Evolutionary conservation across 2,329 filamentous ascomycete species (phyloP).

Genomic region (Neofusicoccum ribis): DNA sequence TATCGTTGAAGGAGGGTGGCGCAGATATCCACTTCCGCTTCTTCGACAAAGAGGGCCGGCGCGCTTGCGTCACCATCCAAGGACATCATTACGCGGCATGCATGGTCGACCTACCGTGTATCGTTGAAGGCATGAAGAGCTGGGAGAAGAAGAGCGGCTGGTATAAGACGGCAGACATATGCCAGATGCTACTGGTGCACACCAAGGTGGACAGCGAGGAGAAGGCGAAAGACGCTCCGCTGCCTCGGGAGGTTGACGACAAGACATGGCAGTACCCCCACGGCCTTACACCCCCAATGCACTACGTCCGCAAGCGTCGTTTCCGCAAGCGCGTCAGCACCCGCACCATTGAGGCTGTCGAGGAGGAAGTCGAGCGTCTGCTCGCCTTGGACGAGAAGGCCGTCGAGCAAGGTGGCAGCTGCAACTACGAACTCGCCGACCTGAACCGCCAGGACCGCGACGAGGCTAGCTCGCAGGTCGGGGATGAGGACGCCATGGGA

Average conservation of each 20-base stretch:
- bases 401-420: slow-evolving; percentile 56
- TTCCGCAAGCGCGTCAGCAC: slow-evolving; percentile 82
- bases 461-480: slow-evolving; percentile 14
- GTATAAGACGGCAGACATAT: slow-evolving; percentile 86
- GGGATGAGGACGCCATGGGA: slow-evolving; percentile 35
- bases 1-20: slow-evolving; percentile 63
- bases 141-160: slow-evolving; percentile 82
- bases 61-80: slow-evolving; percentile 71
- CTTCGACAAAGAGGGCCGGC: slow-evolving; percentile 69
- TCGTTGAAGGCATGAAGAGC: slow-evolving; percentile 88
- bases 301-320: slow-evolving; percentile 76
- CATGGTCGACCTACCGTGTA: slow-evolving; percentile 80
- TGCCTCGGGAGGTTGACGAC: slow-evolving; percentile 72
- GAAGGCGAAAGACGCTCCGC: slow-evolving; percentile 51
- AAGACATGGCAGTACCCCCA: slow-evolving; percentile 74
- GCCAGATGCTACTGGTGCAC: slow-evolving; percentile 83
- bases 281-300: slow-evolving; percentile 84
- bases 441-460: slow-evolving; percentile 28
- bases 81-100: slow-evolving; percentile 73
- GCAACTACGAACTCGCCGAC: slow-evolving; percentile 58
- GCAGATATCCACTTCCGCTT: slow-evolving; percentile 81
- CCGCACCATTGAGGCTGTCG: slow-evolving; percentile 81
- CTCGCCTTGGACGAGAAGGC: slow-evolving; percentile 64
- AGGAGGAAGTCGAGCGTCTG: slow-evolving; percentile 74
- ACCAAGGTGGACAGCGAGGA: slow-evolving; percentile 62